phyloP scores from a whole-genome alignment of 2,329 filamentous ascomycete species.

The Aschersonia sp. region DNA sequence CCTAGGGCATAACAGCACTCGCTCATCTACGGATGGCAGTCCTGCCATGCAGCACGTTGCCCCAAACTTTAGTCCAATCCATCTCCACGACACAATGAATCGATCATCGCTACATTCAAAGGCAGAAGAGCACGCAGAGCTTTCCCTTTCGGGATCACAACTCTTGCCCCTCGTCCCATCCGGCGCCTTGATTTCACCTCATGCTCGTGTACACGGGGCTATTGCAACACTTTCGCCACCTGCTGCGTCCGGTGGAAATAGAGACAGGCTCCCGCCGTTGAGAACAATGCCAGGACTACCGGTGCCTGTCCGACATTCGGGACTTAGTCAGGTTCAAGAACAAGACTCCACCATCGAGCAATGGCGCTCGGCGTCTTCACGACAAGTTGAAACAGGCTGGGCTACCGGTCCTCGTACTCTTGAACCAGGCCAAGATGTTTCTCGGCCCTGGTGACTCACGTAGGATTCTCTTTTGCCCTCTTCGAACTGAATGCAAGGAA shows the following conservation, averaged over 20 bases:
- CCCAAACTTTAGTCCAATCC: constrained; percentile 15
- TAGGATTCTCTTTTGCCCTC: no score
- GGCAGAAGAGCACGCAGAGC: constrained; percentile 32
- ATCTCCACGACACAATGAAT: constrained; percentile 30
- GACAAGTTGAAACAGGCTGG: constrained; percentile 20
- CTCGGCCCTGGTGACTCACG: not conserved
- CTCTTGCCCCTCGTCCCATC: constrained; percentile 23
- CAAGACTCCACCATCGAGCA: constrained; percentile 21
- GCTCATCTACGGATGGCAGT: constrained; percentile 22
- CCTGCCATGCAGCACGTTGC: constrained; percentile 15
- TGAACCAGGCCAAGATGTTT: constrained; percentile 5
- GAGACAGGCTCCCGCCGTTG: constrained; percentile 33
- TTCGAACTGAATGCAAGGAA: no score
- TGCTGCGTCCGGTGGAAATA: constrained; percentile 19
- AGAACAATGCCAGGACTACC: constrained; percentile 26
- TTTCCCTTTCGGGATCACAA: constrained; percentile 20
- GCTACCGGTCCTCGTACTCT: constrained; percentile 15
- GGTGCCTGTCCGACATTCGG: constrained; percentile 7
- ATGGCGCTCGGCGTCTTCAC: constrained; percentile 18
- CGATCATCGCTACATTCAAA: constrained; percentile 30
- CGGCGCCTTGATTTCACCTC: constrained; percentile 25
- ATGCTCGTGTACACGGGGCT: constrained; percentile 20
- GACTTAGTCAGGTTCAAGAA: constrained; percentile 15
- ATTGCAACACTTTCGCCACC: constrained; percentile 20
- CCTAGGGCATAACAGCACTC: constrained; percentile 16